These are phyloP conservation scores for Hemerocallis citrina DNA, from an alignment of 106 monocot genomes.

Conservation along the genomic window DNA sequence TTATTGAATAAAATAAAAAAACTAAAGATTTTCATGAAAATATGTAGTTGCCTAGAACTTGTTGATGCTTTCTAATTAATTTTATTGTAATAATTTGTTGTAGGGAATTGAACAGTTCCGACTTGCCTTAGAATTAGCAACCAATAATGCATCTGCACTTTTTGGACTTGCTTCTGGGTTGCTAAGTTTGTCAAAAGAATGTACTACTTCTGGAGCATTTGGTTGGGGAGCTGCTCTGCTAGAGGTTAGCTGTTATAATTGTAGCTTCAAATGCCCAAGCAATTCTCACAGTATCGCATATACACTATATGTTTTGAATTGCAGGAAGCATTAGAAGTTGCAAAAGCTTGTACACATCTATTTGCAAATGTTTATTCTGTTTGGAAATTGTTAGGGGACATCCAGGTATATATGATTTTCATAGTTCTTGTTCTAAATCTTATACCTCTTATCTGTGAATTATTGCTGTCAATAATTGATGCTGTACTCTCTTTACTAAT, in stretches of 20 bases:
- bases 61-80: not conserved
- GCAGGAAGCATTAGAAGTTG: conserved; percentile 74
- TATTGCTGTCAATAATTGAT: no score
- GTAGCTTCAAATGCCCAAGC: not conserved
- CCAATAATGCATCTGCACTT: conserved; percentile 63
- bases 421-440: not conserved
- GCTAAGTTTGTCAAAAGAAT: conserved; percentile 73
- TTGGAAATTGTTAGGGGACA: conserved; percentile 96
- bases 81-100: not conserved
- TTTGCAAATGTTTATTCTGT: conserved; percentile 54
- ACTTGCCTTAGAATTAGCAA: conserved; percentile 47
- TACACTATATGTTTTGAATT: conserved; percentile 11
- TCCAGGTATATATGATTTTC: conserved; percentile 50
- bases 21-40: no score
- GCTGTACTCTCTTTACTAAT: no score
- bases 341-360: conserved; percentile 35
- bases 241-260: conserved; percentile 36
- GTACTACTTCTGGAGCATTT: conserved; percentile 72
- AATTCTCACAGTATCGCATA: not conserved
- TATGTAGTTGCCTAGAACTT: no score
- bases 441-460: no score
- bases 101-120: conserved; percentile 85
- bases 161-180: conserved; percentile 88
- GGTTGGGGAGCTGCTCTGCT: conserved; percentile 71
- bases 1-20: no score